Evolutionary conservation across 176 grass and related monocot species (phyloP), one percentile per base, ranked within the genome.

Genomic region (bread wheat (Triticum aestivum)): DNA sequence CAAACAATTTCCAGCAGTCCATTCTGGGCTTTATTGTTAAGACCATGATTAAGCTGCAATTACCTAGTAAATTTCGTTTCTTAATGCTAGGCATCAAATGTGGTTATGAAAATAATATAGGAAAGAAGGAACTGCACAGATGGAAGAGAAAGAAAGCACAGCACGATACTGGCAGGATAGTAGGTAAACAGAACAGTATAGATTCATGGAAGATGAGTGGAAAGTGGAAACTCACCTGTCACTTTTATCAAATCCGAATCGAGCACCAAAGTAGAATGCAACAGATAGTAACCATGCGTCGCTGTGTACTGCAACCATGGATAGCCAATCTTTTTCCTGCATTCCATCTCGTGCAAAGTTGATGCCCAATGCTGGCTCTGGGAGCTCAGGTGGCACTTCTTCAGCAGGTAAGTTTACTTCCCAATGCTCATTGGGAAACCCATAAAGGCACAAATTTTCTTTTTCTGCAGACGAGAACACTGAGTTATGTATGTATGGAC

Each of bases 281-380:
- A 98, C 91, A 84, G 96, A 95, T 61, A 95, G 79, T 79, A 98
- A 86, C 96, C 96, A 92, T 54, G 93, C 91, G 23, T 98, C 96
- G 69, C 93, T 91, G 83, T 98, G 96, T 37, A 95, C 96, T 47
- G 96, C 96, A 63, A 98, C 96, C 91, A 98, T 91, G 20, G 93
- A 91, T 39, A 98, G 61, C 96, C 96, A 98, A 84, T 98, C 93
- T 77, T 98, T 98, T 83, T 98, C 96, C 86, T 94, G 93, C 91
- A 98, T 98, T 81, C 96, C 96, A 72, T 98, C 91, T 88, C 96
- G 91, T 54, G 96, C 96, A 65, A 98, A 98, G 86, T 98, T 98
- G 75, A 98, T 98, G 82, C 96, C 96, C 71, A 95, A 80, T 62
- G 91, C 96, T 72, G 96, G 96, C 79, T 98, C 96, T 79, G 96